These are phyloP conservation scores for Ceratocystis eucalypticola DNA, from an alignment of 2,329 filamentous ascomycete genomes.

Conservation along the genomic window DNA sequence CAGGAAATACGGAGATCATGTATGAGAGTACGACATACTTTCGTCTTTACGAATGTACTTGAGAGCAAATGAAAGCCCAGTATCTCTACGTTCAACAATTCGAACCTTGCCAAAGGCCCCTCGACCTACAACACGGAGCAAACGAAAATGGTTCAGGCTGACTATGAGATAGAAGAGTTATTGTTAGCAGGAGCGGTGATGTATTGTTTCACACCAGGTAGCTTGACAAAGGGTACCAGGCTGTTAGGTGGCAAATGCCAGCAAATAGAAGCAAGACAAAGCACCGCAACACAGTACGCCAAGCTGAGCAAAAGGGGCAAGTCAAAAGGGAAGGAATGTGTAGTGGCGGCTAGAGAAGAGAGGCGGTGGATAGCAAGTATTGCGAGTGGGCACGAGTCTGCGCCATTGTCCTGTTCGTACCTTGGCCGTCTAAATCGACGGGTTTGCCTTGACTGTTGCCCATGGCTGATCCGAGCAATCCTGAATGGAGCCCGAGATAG, in stretches of 20 bases:
- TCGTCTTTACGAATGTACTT: constrained; percentile 99
- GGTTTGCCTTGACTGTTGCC: constrained; percentile 92
- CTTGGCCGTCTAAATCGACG: constrained; percentile 83
- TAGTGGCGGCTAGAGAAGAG: neutral
- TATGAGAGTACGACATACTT: constrained; percentile 36
- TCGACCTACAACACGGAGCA: constrained; percentile 89
- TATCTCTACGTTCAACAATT: constrained; percentile 96
- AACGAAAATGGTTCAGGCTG: constrained; percentile 92
- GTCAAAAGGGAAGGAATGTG: neutral
- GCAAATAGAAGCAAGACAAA: neutral
- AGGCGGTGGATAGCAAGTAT: neutral
- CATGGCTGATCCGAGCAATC: constrained; percentile 32
- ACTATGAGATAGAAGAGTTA: constrained; percentile 38
- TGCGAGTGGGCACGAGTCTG: neutral
- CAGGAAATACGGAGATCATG: neutral
- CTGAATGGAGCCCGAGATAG: neutral
- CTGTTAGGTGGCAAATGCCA: neutral
- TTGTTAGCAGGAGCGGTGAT: neutral
- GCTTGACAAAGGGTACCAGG: too few relatives aligned
- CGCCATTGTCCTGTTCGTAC: constrained; percentile 32
- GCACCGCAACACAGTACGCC: neutral
- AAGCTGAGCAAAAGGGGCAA: neutral
- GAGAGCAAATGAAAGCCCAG: constrained; percentile 79
- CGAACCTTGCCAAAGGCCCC: constrained; percentile 97
- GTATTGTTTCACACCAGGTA: too few relatives aligned